These are phyloP conservation scores for Daldinia concentrica DNA, from an alignment of 495 filamentous ascomycete species.

Conservation along the genomic window DNA sequence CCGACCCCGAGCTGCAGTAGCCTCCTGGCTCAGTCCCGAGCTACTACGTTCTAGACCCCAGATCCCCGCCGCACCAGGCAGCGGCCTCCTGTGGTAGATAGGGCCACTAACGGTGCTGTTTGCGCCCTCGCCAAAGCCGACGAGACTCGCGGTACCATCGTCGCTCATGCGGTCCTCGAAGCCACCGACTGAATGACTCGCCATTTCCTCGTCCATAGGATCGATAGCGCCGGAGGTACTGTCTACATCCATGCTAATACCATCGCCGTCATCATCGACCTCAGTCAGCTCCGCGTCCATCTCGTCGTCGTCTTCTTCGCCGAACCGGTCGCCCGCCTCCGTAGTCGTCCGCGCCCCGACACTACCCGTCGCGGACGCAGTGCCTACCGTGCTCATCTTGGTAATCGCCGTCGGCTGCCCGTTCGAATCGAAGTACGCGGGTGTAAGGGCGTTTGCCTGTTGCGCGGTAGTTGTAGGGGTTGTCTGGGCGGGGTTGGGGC, in stretches of 20 bases:
- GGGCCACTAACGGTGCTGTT: constrained; percentile 79
- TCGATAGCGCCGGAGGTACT: constrained; percentile 52
- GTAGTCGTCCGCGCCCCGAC: constrained; percentile 74
- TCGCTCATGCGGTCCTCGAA: constrained; percentile 80
- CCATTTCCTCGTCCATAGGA: constrained; percentile 55
- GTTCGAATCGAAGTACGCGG: constrained; percentile 76
- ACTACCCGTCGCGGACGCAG: constrained; percentile 74
- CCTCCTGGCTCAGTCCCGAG: constrained; percentile 55
- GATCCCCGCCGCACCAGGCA: constrained; percentile 45
- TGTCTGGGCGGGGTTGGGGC: constrained; percentile 42
- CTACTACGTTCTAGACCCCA: constrained; percentile 55
- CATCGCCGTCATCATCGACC: constrained; percentile 57
- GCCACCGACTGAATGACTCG: constrained; percentile 66
- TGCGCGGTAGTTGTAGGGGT: constrained; percentile 44
- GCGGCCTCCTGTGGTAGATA: constrained; percentile 64
- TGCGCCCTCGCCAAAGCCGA: constrained; percentile 89
- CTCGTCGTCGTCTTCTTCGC: constrained; percentile 55
- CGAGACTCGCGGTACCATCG: constrained; percentile 73
- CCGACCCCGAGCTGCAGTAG: constrained; percentile 33
- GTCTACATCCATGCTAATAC: constrained; percentile 55
- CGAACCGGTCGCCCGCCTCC: constrained; percentile 52
- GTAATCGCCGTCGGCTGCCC: constrained; percentile 64
- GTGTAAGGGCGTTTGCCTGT: constrained; percentile 52
- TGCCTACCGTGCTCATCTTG: constrained; percentile 86
- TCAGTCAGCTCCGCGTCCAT: constrained; percentile 55